Conservation (phyloP, 495 filamentous ascomycete genomes). For the Penicillium waksmanii region DNA sequence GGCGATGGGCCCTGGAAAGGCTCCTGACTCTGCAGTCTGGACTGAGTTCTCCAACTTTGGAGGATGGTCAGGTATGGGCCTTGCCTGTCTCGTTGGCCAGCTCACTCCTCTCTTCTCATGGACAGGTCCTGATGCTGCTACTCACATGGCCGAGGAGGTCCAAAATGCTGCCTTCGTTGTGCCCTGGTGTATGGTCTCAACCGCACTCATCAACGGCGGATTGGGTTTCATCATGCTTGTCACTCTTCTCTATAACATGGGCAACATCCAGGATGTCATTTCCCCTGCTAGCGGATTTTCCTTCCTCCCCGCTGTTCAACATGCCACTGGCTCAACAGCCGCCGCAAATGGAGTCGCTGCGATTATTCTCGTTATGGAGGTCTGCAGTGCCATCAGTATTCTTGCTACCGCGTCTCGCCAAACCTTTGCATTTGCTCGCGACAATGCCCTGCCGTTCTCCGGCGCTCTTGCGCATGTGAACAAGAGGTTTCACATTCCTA, state of each 20-base stretch:
- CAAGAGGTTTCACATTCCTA: slow-evolving; percentile 49
- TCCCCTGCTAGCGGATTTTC: slow-evolving; percentile 40
- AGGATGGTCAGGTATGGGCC: slow-evolving; percentile 45
- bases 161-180: slow-evolving; percentile 48
- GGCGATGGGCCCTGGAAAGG: slow-evolving; percentile 42
- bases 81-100: slow-evolving; percentile 49
- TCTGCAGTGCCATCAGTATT: slow-evolving; percentile 44
- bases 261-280: slow-evolving; percentile 40
- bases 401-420: slow-evolving; percentile 49
- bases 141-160: slow-evolving; percentile 55
- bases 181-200: slow-evolving; percentile 50
- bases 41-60: slow-evolving; percentile 51
- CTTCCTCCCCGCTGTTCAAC: slow-evolving; percentile 39
- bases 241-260: slow-evolving; percentile 50
- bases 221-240: slow-evolving; percentile 44
- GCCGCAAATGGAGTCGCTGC: slow-evolving; percentile 41
- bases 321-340: slow-evolving; percentile 32
- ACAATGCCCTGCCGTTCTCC: slow-evolving; percentile 50
- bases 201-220: slow-evolving; percentile 44
- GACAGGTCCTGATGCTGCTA: slow-evolving; percentile 42
- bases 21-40: slow-evolving; percentile 41
- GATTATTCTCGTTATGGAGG: slow-evolving; percentile 44
- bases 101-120: slow-evolving; percentile 46
- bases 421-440: slow-evolving; percentile 56
- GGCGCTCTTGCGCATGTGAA: slow-evolving; percentile 41